phyloP scores from a whole-genome alignment of 2,329 filamentous ascomycete genomes.

The Ascochyta pisi region DNA sequence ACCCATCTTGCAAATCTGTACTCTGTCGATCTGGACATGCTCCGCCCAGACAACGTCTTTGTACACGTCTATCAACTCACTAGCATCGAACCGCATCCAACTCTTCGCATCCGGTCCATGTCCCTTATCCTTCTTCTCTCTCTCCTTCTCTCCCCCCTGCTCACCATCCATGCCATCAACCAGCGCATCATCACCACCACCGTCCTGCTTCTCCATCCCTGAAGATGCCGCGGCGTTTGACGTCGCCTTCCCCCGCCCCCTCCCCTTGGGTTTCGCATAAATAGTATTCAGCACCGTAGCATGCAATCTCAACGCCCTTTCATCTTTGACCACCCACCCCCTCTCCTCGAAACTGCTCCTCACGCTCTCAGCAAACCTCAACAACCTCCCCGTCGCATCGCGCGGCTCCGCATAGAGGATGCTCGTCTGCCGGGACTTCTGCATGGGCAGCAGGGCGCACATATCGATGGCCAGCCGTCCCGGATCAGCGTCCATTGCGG shows the following conservation, averaged over 20 bases:
- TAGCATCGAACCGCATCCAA: slow-evolving; percentile 53
- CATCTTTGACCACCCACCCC: slow-evolving; percentile 65
- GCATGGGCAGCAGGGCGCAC: slow-evolving; percentile 66
- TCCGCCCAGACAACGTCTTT: slow-evolving; percentile 74
- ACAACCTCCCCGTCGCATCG: slow-evolving; percentile 61
- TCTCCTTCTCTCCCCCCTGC: slow-evolving; percentile 5
- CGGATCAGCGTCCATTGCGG: slow-evolving; percentile 8
- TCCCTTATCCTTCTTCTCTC: neutral
- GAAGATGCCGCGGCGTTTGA: slow-evolving; percentile 2
- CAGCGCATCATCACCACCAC: neutral
- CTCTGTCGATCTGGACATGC: slow-evolving; percentile 68
- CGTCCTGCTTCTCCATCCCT: neutral
- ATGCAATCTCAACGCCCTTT: slow-evolving; percentile 74
- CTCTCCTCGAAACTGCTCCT: slow-evolving; percentile 61
- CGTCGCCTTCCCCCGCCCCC: slow-evolving; percentile 34
- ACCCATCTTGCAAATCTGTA: slow-evolving; percentile 88
- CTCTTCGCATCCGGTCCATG: slow-evolving; percentile 30
- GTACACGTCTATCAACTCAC: slow-evolving; percentile 59
- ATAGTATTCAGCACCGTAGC: slow-evolving; percentile 87
- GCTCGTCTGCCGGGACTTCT: slow-evolving; percentile 58
- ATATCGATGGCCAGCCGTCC: slow-evolving; percentile 52
- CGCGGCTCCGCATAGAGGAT: slow-evolving; percentile 64
- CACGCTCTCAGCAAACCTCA: slow-evolving; percentile 65
- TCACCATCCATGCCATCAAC: slow-evolving; percentile 8
- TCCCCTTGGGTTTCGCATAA: slow-evolving; percentile 64